Base-by-base conservation (phyloP, 352 stramenopile species). In the Phytophthora sp. region DNA sequence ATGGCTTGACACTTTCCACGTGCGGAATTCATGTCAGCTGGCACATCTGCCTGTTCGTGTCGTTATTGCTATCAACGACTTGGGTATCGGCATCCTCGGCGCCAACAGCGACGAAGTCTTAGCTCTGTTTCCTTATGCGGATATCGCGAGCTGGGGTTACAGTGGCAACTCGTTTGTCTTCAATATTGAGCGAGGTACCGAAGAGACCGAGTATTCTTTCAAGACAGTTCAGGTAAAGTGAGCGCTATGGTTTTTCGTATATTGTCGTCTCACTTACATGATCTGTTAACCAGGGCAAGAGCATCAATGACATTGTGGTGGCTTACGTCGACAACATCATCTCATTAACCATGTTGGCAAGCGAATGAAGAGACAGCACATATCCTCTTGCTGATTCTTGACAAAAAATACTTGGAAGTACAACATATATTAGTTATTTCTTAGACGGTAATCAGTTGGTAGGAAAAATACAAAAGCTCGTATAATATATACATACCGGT, bases 91-190 rank as follows among this genome's bases (percentile, higher is more conserved):
- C 6, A 68, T 93, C 31, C 66, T 95, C 18, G 79, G 80, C 38
- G 70, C 79, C 4, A 66, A 78, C 23, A 88, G 77, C 41, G 83
- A 91, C 39, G 74, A 85, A 56, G 61, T 87, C 12, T 47, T 96
- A 16, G 63, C 71, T n/a, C 58, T 89, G 15, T 91, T 87, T 59
- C 61, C 75, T 13, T 95, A 93, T 57, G 69, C 68, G 18, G 77
- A 90, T 24, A 78, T 96, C 39, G 78, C 80, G 8, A 95, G 64
- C 23, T 96, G 88, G 88, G 86, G 88, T 4, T 90, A 94, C 63
- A 92, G 78, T 33, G 55, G 73, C 26, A 91, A 83, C 35, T 84
- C 82, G 4, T 96, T 96, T 66, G 88, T 96, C 15, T 84, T 96
- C 53, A 86, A 89, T 13, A 77, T 83, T 5, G 68, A 54, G 12